Base-by-base conservation (phyloP, 495 filamentous ascomycete genomes). In the Penicillium goetzii region DNA sequence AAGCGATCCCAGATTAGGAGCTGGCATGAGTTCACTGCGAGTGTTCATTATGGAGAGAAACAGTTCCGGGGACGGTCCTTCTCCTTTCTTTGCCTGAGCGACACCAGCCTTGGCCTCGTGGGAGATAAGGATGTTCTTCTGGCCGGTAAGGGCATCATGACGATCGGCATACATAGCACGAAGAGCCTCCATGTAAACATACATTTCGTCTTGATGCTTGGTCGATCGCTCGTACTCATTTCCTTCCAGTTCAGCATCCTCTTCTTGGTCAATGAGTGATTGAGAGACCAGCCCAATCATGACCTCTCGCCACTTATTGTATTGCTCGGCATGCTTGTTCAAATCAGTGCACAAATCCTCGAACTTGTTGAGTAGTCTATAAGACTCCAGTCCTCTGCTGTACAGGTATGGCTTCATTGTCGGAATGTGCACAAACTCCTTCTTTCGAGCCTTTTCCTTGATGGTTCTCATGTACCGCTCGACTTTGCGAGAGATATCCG, bases 191-290 rank as follows among this genome's bases (percentile, higher is more conserved):
- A 93, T 88, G 71, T 93, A 96, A 19, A 90, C 90, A 76, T 92
- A 90, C 38, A 96, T 87, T 63, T 90, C 82, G 60, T 96, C 92
- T 73, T 97, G 93, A 45, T 89, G 82, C 72, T 90, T 91, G 0
- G 90, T 94, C 3, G 93, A 95, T 17, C 89, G 84, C 62, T 92
- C 91, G 63, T 95, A 96, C 72, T 97, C 94, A 25, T 97, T 86
- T 36, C 95, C 94, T 41, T 92, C 90, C 1, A 88, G 83, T 76
- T 95, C 90, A 36, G 71, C 70, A 9, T 82, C 78, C 15, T 83
- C 84, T 54, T 96, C 92, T 67, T 93, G 85, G 66, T 97, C 95
- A 25, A 99, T 89, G 8, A 99, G 81, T 0, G 90, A 85, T 49
- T 87, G 81, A 1, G 88, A 76, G 2, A 97, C 81, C 21, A 94